Percentiles rank a stretch among this genome's conserved stretches.
Conservation (phyloP, 208 protist species). For the Leishmania tropica region DNA sequence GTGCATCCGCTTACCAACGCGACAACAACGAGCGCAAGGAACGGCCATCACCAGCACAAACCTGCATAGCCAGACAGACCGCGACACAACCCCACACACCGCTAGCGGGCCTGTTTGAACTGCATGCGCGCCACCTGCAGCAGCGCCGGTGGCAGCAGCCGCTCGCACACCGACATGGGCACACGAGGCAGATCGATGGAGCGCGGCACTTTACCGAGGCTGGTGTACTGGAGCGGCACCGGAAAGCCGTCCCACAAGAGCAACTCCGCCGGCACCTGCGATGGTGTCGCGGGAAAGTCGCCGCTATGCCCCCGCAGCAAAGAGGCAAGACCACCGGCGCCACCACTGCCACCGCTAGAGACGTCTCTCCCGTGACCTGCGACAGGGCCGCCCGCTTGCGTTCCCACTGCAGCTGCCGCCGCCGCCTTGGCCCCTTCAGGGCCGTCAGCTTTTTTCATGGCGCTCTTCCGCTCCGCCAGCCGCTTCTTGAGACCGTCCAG, state of each 20-base stretch:
- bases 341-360: neutral
- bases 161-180: slow-evolving; percentile 48
- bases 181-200: slow-evolving; percentile 32
- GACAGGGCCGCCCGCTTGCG: neutral
- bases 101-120: slow-evolving; percentile 21
- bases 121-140: slow-evolving; percentile 32
- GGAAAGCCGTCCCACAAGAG: slow-evolving; percentile 33
- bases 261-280: slow-evolving; percentile 3
- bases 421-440: neutral
- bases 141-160: slow-evolving; percentile 46
- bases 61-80: neutral
- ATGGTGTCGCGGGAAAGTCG: slow-evolving; percentile 12
- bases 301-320: neutral
- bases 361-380: neutral
- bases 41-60: neutral
- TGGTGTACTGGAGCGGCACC: slow-evolving; percentile 29
- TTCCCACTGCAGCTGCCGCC: neutral
- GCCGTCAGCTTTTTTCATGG: slow-evolving; percentile 27
- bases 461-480: slow-evolving; percentile 51
- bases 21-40: neutral
- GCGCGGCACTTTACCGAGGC: slow-evolving; percentile 15
- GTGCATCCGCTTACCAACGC: neutral
- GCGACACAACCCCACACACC: neutral
- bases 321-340: slow-evolving; percentile 7
- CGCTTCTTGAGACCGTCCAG: slow-evolving; percentile 48